Percentiles rank a stretch among this genome's conserved stretches.
These are phyloP conservation scores for Colletotrichum abscissum DNA, from an alignment of 2,329 filamentous ascomycete species.

Conservation along the genomic window DNA sequence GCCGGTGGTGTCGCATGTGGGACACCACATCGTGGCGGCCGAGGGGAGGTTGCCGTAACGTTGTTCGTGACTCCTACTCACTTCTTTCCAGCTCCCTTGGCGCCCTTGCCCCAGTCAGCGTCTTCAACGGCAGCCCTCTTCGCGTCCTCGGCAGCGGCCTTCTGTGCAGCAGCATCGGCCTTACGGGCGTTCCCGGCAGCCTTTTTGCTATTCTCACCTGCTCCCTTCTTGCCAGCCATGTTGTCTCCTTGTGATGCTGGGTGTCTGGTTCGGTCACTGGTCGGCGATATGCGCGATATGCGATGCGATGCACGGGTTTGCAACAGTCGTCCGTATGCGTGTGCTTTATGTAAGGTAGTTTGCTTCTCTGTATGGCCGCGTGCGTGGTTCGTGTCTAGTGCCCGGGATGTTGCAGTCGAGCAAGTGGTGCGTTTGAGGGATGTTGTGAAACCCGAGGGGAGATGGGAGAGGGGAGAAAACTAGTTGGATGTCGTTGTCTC, in stretches of 20 bases:
- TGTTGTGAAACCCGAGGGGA: constrained; percentile 22
- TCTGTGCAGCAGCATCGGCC: constrained; percentile 85
- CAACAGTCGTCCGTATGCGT: constrained; percentile 2
- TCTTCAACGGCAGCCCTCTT: constrained; percentile 76
- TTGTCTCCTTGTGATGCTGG: constrained; percentile 10
- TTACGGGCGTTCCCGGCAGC: constrained; percentile 90
- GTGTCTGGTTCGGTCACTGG: not conserved
- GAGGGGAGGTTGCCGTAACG: not conserved
- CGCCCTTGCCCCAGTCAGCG: constrained; percentile 84
- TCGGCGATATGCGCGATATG: constrained; percentile 2
- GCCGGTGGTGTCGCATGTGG: not conserved
- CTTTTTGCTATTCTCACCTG: constrained; percentile 85
- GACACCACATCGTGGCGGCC: not conserved
- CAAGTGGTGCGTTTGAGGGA: constrained; percentile 13
- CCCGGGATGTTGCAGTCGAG: constrained; percentile 22
- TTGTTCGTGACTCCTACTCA: constrained; percentile 56
- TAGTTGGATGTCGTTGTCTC: constrained; percentile 25
- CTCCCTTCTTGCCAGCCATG: constrained; percentile 79
- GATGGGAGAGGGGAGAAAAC: constrained; percentile 23
- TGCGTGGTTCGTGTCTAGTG: constrained; percentile 25
- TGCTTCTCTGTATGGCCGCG: constrained; percentile 1
- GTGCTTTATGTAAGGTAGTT: constrained; percentile 2
- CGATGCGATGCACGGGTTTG: constrained; percentile 28
- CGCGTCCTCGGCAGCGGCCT: constrained; percentile 77
- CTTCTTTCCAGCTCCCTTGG: constrained; percentile 91